Percentiles rank a stretch among this genome's conserved stretches.
Conservation (phyloP, 768 basidiomycete genomes). For the Serendipita sp. region DNA sequence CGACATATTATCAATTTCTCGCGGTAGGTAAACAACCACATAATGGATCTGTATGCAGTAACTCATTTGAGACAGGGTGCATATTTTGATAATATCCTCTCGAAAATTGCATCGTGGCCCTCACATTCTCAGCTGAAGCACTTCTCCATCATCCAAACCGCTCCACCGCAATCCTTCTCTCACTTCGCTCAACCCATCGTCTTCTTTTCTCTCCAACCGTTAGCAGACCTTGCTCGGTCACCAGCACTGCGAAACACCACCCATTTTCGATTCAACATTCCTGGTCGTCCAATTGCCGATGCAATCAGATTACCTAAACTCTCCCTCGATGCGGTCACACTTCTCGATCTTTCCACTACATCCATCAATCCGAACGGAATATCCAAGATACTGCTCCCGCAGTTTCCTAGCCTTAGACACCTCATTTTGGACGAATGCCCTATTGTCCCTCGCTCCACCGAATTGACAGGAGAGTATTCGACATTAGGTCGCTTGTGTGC, state of each 20-base stretch:
- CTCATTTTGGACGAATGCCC: constrained; percentile 58
- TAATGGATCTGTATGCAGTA: background rate
- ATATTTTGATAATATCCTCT: constrained; percentile 66
- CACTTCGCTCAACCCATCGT: constrained; percentile 77
- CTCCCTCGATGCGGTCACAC: constrained; percentile 13
- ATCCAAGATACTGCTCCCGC: constrained; percentile 32
- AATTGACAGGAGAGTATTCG: constrained; percentile 36
- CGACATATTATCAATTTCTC: constrained; percentile 71
- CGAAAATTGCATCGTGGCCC: constrained; percentile 51
- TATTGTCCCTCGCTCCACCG: constrained; percentile 32
- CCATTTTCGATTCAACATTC: constrained; percentile 55
- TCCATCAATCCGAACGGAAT: constrained; percentile 38
- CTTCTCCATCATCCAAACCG: constrained; percentile 7
- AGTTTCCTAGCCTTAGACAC: constrained; percentile 38
- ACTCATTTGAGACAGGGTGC: constrained; percentile 34
- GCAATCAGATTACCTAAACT: constrained; percentile 23
- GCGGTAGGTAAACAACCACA: constrained; percentile 28
- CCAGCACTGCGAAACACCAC: constrained; percentile 29
- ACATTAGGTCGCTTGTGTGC: constrained; percentile 48
- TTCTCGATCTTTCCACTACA: constrained; percentile 67
- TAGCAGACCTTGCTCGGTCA: constrained; percentile 34
- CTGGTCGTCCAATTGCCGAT: constrained; percentile 40
- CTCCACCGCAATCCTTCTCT: constrained; percentile 19
- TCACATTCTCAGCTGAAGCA: background rate
- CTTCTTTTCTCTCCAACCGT: constrained; percentile 53